Evolutionary conservation across 2,329 filamentous ascomycete species (phyloP).

Genomic region (Madurella fahalii): DNA sequence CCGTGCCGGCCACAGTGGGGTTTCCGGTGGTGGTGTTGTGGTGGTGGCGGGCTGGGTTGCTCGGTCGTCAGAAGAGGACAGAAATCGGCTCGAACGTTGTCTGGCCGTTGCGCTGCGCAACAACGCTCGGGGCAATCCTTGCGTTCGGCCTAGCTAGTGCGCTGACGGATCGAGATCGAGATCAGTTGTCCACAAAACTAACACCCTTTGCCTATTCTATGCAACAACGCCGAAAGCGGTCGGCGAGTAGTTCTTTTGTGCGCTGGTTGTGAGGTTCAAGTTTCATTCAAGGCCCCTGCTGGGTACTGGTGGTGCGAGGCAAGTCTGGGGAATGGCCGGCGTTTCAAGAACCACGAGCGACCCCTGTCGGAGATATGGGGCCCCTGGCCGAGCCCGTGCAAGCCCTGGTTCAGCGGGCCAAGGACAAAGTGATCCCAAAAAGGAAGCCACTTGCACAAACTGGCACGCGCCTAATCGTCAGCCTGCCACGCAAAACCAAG

Average conservation of each 20-base stretch:
- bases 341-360: conserved; percentile 25
- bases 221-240: conserved; percentile 3
- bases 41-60: neutral
- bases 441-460: neutral
- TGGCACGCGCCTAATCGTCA: neutral
- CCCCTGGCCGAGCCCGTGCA: conserved; percentile 14
- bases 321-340: conserved; percentile 20
- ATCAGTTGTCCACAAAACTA: neutral
- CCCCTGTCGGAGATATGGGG: conserved; percentile 21
- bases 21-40: neutral
- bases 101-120: neutral
- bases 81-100: neutral
- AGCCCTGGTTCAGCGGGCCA: conserved; percentile 8
- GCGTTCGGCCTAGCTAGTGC: neutral
- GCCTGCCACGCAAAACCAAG: no score
- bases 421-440: conserved; percentile 1
- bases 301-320: conserved; percentile 18
- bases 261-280: conserved; percentile 6
- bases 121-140: neutral
- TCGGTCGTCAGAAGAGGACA: conserved; percentile 12
- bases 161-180: neutral
- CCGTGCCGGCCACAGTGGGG: conserved; percentile 1
- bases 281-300: conserved; percentile 22
- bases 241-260: conserved; percentile 3
- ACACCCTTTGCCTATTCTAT: neutral